A percentile compares a stretch with the other conserved stretches of the same genome.
Conservation (phyloP, 352 stramenopile species). For the Salisapilia sapeloensis region DNA sequence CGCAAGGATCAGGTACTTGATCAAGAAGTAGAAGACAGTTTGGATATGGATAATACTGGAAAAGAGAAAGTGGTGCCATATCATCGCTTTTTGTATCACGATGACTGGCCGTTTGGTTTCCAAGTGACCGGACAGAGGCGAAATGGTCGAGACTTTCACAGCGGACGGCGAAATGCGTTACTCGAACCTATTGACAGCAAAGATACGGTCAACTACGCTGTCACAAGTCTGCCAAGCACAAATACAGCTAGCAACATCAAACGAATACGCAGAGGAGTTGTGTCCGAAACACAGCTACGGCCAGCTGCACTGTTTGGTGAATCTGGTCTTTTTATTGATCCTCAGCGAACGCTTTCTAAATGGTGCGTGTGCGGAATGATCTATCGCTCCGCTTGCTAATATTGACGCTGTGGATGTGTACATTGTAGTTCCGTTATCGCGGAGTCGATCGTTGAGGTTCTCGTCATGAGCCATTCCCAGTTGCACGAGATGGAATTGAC, state of each 20-base stretch:
- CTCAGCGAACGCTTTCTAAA: conserved; percentile 25
- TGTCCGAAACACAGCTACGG: too few relatives aligned
- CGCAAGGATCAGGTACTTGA: conserved; percentile 4
- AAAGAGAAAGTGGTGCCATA: conserved; percentile 18
- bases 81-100: conserved; percentile 33
- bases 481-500: conserved; percentile 62
- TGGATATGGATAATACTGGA: conserved; percentile 2
- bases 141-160: conserved; percentile 26
- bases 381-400: background rate
- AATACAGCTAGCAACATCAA: too few relatives aligned
- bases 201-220: background rate
- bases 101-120: conserved; percentile 48
- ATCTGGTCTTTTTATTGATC: conserved; percentile 30
- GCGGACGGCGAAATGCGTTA: conserved; percentile 28
- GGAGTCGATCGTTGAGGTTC: conserved; percentile 50
- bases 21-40: conserved; percentile 3
- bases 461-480: conserved; percentile 49
- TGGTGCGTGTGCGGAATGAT: conserved; percentile 10
- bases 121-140: conserved; percentile 8
- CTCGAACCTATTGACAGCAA: conserved; percentile 3
- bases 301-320: conserved; percentile 49
- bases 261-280: too few relatives aligned
- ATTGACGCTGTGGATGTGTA: background rate
- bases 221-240: too few relatives aligned
- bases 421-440: conserved; percentile 22